Evolutionary conservation across 164 flowering plant species (phyloP).

Genomic region (Litsea cubeba): DNA sequence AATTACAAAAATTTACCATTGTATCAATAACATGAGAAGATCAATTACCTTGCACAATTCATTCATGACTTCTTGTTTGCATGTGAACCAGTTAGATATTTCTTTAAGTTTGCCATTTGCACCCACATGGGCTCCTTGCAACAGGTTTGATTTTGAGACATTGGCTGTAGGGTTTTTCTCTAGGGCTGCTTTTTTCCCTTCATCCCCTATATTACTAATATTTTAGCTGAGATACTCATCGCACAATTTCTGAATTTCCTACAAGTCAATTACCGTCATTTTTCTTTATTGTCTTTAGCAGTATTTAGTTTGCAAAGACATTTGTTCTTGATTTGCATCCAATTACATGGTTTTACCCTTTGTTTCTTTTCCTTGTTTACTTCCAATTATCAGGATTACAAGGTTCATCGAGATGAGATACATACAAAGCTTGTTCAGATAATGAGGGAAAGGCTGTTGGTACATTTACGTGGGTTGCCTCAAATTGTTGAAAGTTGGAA

Average conservation of each 20-base stretch:
- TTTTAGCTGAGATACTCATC: not conserved
- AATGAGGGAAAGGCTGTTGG: conserved; percentile 89
- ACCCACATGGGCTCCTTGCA: no score
- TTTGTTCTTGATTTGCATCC: not conserved
- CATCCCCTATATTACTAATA: not conserved
- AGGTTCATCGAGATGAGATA: conserved; percentile 91
- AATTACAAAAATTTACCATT: no score
- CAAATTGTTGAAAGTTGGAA: conserved; percentile 93
- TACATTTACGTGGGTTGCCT: conserved; percentile 81
- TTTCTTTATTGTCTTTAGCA: not conserved
- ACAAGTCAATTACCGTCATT: not conserved
- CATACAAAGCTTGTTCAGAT: conserved; percentile 95
- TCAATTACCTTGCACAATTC: no score
- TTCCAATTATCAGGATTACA: conserved; percentile 58
- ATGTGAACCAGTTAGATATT: no score
- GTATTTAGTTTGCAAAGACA: not conserved
- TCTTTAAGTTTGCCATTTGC: no score
- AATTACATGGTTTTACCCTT: not conserved
- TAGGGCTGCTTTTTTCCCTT: not conserved
- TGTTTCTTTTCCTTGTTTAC: not conserved
- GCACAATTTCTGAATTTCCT: not conserved
- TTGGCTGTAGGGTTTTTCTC: no score
- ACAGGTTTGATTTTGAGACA: not conserved
- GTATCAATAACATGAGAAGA: no score
- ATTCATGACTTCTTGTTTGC: no score